These are phyloP conservation scores for Thelephora ganbajun DNA, from an alignment of 768 basidiomycete species.

Conservation along the genomic window DNA sequence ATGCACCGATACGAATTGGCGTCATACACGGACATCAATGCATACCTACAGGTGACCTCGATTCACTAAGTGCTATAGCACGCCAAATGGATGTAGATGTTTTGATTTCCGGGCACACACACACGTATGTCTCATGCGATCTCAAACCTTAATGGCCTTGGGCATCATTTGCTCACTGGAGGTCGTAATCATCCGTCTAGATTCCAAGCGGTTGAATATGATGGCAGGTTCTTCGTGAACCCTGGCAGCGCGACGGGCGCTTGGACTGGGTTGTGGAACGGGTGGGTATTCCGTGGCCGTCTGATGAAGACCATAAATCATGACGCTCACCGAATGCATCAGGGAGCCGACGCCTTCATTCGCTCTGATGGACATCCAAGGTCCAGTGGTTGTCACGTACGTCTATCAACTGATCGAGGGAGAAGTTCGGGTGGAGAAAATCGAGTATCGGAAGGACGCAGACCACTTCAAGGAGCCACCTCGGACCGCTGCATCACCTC, in stretches of 20 bases:
- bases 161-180: not conserved
- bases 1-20: slow-evolving; percentile 82
- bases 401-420: slow-evolving; percentile 92
- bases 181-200: slow-evolving; percentile 21
- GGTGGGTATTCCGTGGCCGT: slow-evolving; percentile 25
- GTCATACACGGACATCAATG: slow-evolving; percentile 90
- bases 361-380: slow-evolving; percentile 96
- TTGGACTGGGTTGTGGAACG: slow-evolving; percentile 68
- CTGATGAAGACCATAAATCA: not conserved
- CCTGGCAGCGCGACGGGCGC: slow-evolving; percentile 93
- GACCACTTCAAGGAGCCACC: slow-evolving; percentile 25
- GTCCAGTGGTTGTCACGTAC: slow-evolving; percentile 91
- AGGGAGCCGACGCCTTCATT: slow-evolving; percentile 90
- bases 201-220: slow-evolving; percentile 89
- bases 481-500: slow-evolving; percentile 32
- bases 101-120: slow-evolving; percentile 85
- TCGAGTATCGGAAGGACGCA: slow-evolving; percentile 64
- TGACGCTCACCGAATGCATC: not conserved
- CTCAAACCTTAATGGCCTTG: not conserved
- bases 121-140: slow-evolving; percentile 45
- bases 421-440: slow-evolving; percentile 87
- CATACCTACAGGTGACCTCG: slow-evolving; percentile 83
- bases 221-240: slow-evolving; percentile 88
- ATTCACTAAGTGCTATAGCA: slow-evolving; percentile 78
- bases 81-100: slow-evolving; percentile 98